Evolutionary conservation across 2,329 filamentous ascomycete species (phyloP), one percentile per base, ranked within the genome.

Genomic region (Trichoderma sp.): DNA sequence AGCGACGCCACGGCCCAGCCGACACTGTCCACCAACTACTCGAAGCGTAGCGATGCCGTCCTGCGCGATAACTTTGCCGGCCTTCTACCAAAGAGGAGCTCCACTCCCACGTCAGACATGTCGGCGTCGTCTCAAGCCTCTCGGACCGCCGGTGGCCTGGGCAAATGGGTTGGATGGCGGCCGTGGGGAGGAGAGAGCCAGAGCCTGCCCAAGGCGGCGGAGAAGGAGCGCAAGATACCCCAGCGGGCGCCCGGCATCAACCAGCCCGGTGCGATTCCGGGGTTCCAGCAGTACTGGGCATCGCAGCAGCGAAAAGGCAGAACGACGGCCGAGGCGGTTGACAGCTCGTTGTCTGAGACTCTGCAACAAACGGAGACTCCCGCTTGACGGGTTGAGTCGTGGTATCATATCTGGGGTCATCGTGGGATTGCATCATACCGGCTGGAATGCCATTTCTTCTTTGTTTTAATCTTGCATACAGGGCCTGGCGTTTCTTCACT

Each of bases 221-320:
- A 65, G 58, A 68, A 70, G 47, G 69, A 78, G 65, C 75, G 78
- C 34, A 74, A 74, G 63, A 76, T 78, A 12, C 61, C 78, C 41
- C 79, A 79, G 50, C 82, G 91, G 50, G 77, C 84, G 5, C 85
- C 90, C 1, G 91, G 91, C 0, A 92, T 95, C 73, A 95, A 95
- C 71, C 91, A 94, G 73, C 83, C 85, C 1, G 91, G 91, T 0
- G 82, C 86, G 0, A 89, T 95, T 50, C 86, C 90, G 0, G 91
- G 91, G 0, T 90, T 94, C 68, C 81, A 86, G 28, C 81, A 85
- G 63, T 86, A 83, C 69, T 80, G 82, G 75, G 78, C 80, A 2
- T 76, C 80, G 1, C 79, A 77, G 72, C 84, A 77, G 75, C 85
- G 75, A 72, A 84, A 77, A 75, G 78, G 85, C 43, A 83, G 83